These are phyloP conservation scores for Paxillus rubicundulus DNA, from an alignment of 768 basidiomycete genomes.

Conservation along the genomic window DNA sequence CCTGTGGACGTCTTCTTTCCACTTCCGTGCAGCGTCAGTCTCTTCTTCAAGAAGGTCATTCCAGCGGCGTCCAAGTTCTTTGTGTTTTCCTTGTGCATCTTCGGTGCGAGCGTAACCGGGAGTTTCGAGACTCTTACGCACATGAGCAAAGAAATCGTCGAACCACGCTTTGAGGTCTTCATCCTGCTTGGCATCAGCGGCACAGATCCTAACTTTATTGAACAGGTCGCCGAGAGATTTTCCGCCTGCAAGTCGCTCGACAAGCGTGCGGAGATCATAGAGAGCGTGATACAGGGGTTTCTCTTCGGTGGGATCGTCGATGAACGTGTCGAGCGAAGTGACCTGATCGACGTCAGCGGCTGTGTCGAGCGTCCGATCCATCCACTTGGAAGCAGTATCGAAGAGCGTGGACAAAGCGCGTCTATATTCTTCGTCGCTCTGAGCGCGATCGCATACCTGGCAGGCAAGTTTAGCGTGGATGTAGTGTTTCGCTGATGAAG, in stretches of 20 bases:
- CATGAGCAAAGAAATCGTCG: slow-evolving; percentile 48
- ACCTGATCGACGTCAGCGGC: slow-evolving; percentile 43
- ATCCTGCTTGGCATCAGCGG: slow-evolving; percentile 52
- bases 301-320: slow-evolving; percentile 61
- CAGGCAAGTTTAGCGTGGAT: neutral
- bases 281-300: slow-evolving; percentile 59
- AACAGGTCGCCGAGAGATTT: slow-evolving; percentile 52
- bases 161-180: slow-evolving; percentile 51
- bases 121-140: slow-evolving; percentile 46
- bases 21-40: slow-evolving; percentile 42
- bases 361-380: slow-evolving; percentile 49
- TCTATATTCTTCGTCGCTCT: slow-evolving; percentile 58
- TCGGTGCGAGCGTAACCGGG: slow-evolving; percentile 53
- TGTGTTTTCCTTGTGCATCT: slow-evolving; percentile 38
- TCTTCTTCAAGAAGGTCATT: slow-evolving; percentile 44
- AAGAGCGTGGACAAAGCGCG: slow-evolving; percentile 58
- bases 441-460: slow-evolving; percentile 64
- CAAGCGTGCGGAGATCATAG: slow-evolving; percentile 33
- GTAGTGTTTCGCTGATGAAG: neutral
- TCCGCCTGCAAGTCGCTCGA: slow-evolving; percentile 51
- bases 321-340: slow-evolving; percentile 51
- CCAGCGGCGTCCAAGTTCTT: slow-evolving; percentile 52
- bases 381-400: slow-evolving; percentile 53
- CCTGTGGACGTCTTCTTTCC: slow-evolving; percentile 47
- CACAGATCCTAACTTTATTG: slow-evolving; percentile 39